phyloP scores from a whole-genome alignment of 345 rosid species.

The Eucalyptus urophylla region DNA sequence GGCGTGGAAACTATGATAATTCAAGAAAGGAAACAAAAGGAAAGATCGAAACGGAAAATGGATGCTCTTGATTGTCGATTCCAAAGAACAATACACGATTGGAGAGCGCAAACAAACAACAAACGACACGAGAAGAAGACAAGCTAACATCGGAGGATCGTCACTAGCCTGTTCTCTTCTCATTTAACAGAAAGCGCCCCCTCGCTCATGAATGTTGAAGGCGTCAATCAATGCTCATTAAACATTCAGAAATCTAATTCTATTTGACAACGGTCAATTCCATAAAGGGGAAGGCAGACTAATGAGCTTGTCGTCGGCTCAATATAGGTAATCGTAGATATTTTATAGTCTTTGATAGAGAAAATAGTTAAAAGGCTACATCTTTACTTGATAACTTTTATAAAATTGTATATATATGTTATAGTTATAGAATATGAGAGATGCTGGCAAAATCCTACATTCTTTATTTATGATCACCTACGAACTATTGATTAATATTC shows the following conservation, averaged over 20 bases:
- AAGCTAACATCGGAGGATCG: not conserved
- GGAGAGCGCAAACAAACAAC: not conserved
- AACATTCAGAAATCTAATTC: not conserved
- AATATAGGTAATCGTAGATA: too few relatives aligned
- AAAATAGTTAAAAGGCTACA: not conserved
- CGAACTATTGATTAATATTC: not conserved
- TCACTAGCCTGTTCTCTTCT: not conserved
- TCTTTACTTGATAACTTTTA: too few relatives aligned
- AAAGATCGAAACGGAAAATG: not conserved
- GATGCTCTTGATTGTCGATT: not conserved
- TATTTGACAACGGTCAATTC: not conserved
- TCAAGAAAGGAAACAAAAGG: not conserved
- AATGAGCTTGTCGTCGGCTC: too few relatives aligned
- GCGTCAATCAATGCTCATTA: not conserved
- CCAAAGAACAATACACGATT: not conserved
- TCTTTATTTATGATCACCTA: not conserved
- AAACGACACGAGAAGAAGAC: not conserved
- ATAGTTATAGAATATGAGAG: too few relatives aligned
- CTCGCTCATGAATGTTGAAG: not conserved
- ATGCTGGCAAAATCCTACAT: not conserved
- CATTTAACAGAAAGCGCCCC: not conserved
- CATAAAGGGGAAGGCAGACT: not conserved
- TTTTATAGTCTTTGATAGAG: too few relatives aligned
- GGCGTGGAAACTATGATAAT: accelerated
- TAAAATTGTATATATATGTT: not conserved